Percentiles rank a stretch among this genome's conserved stretches.
Evolutionary conservation across 805 yeast species (phyloP).

Genomic region (Myxozyma nipponensis): DNA sequence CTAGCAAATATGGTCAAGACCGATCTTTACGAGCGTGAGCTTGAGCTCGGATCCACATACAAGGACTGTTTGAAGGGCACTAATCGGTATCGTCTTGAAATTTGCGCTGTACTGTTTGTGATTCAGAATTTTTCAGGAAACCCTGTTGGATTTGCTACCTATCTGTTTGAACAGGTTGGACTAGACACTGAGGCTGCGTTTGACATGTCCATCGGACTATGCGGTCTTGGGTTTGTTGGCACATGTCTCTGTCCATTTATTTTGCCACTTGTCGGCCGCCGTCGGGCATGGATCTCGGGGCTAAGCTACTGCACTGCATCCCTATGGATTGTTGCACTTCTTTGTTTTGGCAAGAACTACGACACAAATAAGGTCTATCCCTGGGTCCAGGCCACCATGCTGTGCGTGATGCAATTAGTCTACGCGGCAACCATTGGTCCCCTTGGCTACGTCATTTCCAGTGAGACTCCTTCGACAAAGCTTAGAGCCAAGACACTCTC

Average conservation of each 20-base stretch:
- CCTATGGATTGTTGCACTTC: conserved; percentile 21
- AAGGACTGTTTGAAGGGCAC: conserved; percentile 18
- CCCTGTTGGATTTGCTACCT: conserved; percentile 39
- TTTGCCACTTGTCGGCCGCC: conserved; percentile 8
- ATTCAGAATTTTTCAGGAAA: conserved; percentile 42
- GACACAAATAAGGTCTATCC: conserved; percentile 20
- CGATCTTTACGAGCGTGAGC: conserved; percentile 2
- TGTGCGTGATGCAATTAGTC: conserved; percentile 45
- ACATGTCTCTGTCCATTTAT: conserved; percentile 9
- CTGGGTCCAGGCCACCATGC: conserved; percentile 41
- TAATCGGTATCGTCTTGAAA: conserved; percentile 26
- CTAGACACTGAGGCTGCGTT: conserved; percentile 7
- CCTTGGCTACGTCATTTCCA: no score
- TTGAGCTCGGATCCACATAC: conserved; percentile 14
- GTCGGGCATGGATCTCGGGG: conserved; percentile 24
- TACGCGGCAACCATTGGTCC: conserved; percentile 48
- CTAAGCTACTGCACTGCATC: conserved; percentile 5
- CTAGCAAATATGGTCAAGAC: conserved; percentile 14
- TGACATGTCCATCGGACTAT: conserved; percentile 2
- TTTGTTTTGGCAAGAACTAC: conserved; percentile 12
- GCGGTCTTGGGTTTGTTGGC: conserved; percentile 7
- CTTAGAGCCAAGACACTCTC: conserved; percentile 44
- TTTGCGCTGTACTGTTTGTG: conserved; percentile 37
- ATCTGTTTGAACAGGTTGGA: conserved; percentile 45
- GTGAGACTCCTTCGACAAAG: no score